Conservation (phyloP, 371 early-diverging fungal genomes). For the Smittium culicis region DNA sequence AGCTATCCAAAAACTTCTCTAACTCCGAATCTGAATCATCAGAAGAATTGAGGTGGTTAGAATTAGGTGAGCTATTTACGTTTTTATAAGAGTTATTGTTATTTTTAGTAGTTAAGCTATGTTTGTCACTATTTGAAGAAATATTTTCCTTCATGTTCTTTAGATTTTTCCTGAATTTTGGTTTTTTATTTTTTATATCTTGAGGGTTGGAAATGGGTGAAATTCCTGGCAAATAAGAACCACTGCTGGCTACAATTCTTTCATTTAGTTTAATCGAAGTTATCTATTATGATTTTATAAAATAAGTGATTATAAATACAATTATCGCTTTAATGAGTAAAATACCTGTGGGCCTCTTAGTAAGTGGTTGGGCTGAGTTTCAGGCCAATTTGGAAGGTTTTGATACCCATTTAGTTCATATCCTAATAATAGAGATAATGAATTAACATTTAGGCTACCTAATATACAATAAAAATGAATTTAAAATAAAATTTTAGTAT, state of each 20-base stretch:
- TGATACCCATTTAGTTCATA: slow-evolving; percentile 59
- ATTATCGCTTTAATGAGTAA: background rate
- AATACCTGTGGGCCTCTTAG: background rate
- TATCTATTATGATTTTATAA: background rate
- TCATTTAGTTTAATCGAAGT: background rate
- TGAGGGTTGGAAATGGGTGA: slow-evolving; percentile 11
- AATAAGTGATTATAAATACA: background rate
- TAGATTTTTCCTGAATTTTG: background rate
- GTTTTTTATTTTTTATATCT: background rate
- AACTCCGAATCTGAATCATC: background rate
- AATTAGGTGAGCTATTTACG: background rate
- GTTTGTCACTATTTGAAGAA: background rate
- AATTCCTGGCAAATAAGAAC: slow-evolving; percentile 13
- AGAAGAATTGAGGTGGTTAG: background rate
- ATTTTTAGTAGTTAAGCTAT: background rate
- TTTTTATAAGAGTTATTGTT: no score
- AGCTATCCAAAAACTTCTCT: background rate
- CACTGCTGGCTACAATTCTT: background rate
- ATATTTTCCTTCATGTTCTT: background rate
- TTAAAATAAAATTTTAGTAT: no score
- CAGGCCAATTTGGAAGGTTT: slow-evolving; percentile 70
- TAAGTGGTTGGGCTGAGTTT: slow-evolving; percentile 46
- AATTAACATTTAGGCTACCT: slow-evolving; percentile 14
- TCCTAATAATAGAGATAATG: slow-evolving; percentile 64
- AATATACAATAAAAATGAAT: background rate